Conservation (phyloP, 805 yeast species). For the Pachysolen tannophilus region DNA sequence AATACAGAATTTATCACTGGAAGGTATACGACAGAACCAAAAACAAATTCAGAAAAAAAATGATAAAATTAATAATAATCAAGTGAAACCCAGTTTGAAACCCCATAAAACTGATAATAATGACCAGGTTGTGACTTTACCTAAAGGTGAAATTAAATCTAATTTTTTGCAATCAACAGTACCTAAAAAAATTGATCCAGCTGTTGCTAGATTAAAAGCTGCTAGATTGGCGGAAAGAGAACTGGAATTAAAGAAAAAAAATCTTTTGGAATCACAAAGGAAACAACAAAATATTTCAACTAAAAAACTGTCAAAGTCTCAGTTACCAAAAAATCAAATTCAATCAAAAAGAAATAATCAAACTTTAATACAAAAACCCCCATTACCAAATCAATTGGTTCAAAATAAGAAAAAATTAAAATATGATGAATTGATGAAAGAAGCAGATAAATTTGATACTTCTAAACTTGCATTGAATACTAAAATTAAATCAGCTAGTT, state of each 20-base stretch:
- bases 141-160: too few species aligned
- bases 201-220: constrained; percentile 62
- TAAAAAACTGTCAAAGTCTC: too few species aligned
- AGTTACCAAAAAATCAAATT: too few species aligned
- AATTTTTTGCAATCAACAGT: too few species aligned
- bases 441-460: constrained; percentile 54
- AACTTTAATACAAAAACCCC: too few species aligned
- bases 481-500: constrained; percentile 21
- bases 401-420: constrained; percentile 37
- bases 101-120: too few species aligned
- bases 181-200: constrained; percentile 42
- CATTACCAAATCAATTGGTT: constrained; percentile 8
- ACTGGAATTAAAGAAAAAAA: constrained; percentile 25
- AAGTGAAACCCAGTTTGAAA: not conserved
- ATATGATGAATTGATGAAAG: constrained; percentile 61
- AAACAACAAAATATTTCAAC: too few species aligned
- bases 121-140: too few species aligned
- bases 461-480: constrained; percentile 33
- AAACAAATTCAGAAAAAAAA: too few species aligned
- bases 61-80: not conserved
- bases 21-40: not conserved
- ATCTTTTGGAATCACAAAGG: too few species aligned
- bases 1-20: not conserved
- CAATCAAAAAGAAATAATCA: too few species aligned
- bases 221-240: constrained; percentile 51